phyloP scores from a whole-genome alignment of 228 moss, liverwort and hornwort species.

The Sphagnum magellanicum region DNA sequence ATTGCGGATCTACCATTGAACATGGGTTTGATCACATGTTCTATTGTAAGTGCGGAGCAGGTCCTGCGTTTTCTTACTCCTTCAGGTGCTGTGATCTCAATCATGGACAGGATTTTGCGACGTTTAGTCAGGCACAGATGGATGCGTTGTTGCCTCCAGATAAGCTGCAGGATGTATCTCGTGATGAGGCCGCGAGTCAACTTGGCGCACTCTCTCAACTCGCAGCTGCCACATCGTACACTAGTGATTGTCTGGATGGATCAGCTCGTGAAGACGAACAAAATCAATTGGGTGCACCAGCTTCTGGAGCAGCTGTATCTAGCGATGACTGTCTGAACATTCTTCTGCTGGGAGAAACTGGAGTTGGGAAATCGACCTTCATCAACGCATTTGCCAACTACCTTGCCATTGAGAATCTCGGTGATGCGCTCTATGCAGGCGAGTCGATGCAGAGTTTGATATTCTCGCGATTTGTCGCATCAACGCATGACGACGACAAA shows the following conservation, averaged over 20 bases:
- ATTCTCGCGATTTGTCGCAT: background rate
- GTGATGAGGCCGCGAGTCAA: too few species aligned
- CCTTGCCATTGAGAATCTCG: background rate
- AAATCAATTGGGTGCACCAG: too few species aligned
- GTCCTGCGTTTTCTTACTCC: background rate
- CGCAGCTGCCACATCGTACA: too few species aligned
- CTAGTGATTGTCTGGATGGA: too few species aligned
- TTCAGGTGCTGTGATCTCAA: background rate
- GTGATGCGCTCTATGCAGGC: background rate
- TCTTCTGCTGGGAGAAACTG: background rate
- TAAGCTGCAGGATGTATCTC: too few species aligned
- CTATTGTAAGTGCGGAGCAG: background rate
- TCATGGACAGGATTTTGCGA: background rate
- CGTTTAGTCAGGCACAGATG: background rate
- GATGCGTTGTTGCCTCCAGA: too few species aligned
- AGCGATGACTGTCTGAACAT: background rate
- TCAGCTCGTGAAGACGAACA: too few species aligned
- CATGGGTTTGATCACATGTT: background rate
- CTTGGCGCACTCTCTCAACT: too few species aligned
- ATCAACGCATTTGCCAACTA: background rate
- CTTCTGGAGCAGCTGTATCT: background rate
- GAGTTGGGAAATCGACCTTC: background rate
- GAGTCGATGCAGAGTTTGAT: slow-evolving; percentile 2
- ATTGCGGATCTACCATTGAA: background rate
- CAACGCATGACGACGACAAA: slow-evolving; percentile 1